These are phyloP conservation scores for Rhodotorula taiwanensis DNA, from an alignment of 768 basidiomycete species.

Conservation along the genomic window DNA sequence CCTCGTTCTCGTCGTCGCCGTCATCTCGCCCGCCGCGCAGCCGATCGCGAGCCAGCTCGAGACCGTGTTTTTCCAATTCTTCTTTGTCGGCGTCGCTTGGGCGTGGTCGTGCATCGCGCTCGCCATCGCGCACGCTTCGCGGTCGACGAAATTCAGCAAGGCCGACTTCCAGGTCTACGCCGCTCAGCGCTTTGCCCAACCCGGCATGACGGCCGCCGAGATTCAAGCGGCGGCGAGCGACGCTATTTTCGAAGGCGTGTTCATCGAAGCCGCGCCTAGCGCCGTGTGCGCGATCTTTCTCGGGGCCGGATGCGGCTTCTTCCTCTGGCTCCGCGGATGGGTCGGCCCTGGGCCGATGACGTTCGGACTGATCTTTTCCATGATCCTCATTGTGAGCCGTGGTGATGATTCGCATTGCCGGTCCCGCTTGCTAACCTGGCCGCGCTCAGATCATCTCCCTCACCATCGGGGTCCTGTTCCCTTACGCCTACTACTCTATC, in stretches of 20 bases:
- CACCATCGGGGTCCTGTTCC: constrained; percentile 35
- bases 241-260: constrained; percentile 31
- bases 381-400: constrained; percentile 1
- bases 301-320: constrained; percentile 30
- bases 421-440: too few relatives aligned
- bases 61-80: constrained; percentile 27
- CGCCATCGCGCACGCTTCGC: constrained; percentile 26
- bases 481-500: constrained; percentile 30
- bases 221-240: not conserved
- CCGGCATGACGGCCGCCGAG: constrained; percentile 7
- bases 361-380: constrained; percentile 6
- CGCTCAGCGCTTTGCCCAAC: not conserved
- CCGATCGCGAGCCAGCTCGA: constrained; percentile 29
- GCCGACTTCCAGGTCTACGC: constrained; percentile 12
- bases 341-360: constrained; percentile 17
- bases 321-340: constrained; percentile 26
- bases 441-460: constrained; percentile 14
- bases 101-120: constrained; percentile 19
- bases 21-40: constrained; percentile 13
- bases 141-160: not conserved
- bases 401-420: not conserved
- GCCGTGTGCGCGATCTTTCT: constrained; percentile 38
- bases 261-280: constrained; percentile 23
- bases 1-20: constrained; percentile 29
- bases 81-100: constrained; percentile 19